Conservation (phyloP, 768 basidiomycete genomes). For the Leccinum fibrillosum region DNA sequence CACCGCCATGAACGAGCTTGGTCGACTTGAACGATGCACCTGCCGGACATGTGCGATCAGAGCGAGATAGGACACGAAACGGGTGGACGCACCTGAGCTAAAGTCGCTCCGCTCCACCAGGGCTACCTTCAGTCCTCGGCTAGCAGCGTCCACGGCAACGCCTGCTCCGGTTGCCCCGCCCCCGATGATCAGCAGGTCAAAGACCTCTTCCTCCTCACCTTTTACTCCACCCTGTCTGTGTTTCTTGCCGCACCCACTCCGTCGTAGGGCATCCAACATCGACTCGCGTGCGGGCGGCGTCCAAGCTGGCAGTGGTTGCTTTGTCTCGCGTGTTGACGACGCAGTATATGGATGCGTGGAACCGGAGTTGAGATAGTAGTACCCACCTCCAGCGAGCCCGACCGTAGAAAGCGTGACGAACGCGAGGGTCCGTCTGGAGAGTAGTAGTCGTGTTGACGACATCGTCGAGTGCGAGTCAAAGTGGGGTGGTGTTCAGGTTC, state of each 20-base stretch:
- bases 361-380: conserved; percentile 73
- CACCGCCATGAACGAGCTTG: conserved; percentile 97
- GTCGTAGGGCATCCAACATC: conserved; percentile 54
- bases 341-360: conserved; percentile 51
- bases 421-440: conserved; percentile 56
- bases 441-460: conserved; percentile 29
- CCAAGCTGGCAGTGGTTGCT: conserved; percentile 76
- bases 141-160: conserved; percentile 93
- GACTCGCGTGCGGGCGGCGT: conserved; percentile 67
- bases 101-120: conserved; percentile 94
- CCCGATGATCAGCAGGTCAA: conserved; percentile 83
- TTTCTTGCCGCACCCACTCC: conserved; percentile 1
- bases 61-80: not conserved
- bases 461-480: not conserved
- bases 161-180: conserved; percentile 97
- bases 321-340: conserved; percentile 56
- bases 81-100: conserved; percentile 60
- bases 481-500: not conserved
- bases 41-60: conserved; percentile 24
- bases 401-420: conserved; percentile 50
- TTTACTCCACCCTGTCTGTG: conserved; percentile 34
- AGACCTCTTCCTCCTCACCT: conserved; percentile 52
- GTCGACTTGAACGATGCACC: conserved; percentile 97
- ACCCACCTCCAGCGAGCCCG: no score
- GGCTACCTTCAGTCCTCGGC: conserved; percentile 89